Base-by-base conservation (phyloP, 495 filamentous ascomycete genomes). In the Monascus purpureus region DNA sequence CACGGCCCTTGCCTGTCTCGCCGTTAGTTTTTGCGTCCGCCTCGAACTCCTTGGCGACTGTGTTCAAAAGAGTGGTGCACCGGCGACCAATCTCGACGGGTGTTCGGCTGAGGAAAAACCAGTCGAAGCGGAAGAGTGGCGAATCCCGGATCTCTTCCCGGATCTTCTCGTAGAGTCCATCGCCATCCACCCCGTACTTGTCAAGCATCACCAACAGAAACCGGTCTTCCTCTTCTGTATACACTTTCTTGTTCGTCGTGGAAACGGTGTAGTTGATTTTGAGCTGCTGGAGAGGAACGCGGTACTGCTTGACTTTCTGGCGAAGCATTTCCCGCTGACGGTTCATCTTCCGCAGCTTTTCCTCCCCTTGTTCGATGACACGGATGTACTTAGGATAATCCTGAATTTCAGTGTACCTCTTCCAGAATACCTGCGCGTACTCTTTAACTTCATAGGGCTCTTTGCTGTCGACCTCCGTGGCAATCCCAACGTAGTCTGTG, bases 231-330 rank as follows among this genome's bases (percentile, higher is more conserved):
- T 99, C 92, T 48, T 96, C 92, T 0, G 90, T 95, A 49, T 99
- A 99, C 4, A 96, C 85, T 61, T 96, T 96, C 67, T 99, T 99
- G 63, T 99, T 99, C 29, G 92, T 99, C 2, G 92, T 99, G 2
- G 85, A 93, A 13, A 99, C 90, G 1, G 85, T 90, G 54, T 99
- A 99, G 59, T 90, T 94, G 61, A 99, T 83, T 65, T 93, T 93
- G 35, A 99, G 71, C 55, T 99, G 92, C 55, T 96, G 87, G 2
- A 99, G 69, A 17, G 92, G 92, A 26, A 95, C 88, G 4, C 87
- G 83, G 52, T 94, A 96, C 70, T 87, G 83, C 40, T 75, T 67
- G 67, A 99, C 76, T 70, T 99, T 99, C 68, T 82, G 88, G 30
- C 75, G 70, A 23, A 99, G 69, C 79, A 99, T 82, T 62, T 87